Conservation (phyloP, 2,329 filamentous ascomycete genomes). For the Aureobasidium pullulans region DNA sequence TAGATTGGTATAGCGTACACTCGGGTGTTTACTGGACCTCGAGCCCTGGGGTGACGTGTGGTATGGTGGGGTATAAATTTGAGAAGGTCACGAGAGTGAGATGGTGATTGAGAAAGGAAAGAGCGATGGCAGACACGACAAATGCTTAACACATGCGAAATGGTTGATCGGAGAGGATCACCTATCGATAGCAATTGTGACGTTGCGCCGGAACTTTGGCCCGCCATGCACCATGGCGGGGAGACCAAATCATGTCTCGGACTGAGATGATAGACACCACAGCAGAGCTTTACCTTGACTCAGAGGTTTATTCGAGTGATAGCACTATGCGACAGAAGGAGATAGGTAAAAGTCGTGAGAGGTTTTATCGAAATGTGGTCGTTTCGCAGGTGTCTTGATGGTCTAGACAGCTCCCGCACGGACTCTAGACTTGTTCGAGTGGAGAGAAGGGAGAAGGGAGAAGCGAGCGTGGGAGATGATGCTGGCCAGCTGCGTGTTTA, state of each 20-base stretch:
- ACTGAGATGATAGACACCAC: too few species aligned
- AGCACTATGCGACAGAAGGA: too few species aligned
- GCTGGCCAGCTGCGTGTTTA: not conserved
- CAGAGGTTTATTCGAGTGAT: too few species aligned
- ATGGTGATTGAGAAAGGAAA: not conserved
- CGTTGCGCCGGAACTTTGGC: not conserved
- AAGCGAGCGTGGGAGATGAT: not conserved
- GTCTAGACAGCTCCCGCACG: not conserved
- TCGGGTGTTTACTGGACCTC: not conserved
- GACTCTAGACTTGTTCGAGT: not conserved
- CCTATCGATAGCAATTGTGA: constrained; percentile 1
- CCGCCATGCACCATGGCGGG: not conserved
- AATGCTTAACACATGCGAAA: not conserved
- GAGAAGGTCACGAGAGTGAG: not conserved
- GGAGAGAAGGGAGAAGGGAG: not conserved
- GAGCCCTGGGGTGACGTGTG: too few species aligned
- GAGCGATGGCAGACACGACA: not conserved
- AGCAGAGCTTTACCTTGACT: too few species aligned
- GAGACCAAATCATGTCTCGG: not conserved
- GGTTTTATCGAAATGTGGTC: too few species aligned
- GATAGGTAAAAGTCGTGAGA: too few species aligned
- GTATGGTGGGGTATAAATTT: not conserved
- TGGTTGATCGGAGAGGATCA: not conserved
- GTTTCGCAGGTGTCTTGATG: not conserved
- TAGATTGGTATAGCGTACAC: not conserved